Conservation (phyloP, 75 land plant genomes). For the Adiantum capillusveneris region DNA sequence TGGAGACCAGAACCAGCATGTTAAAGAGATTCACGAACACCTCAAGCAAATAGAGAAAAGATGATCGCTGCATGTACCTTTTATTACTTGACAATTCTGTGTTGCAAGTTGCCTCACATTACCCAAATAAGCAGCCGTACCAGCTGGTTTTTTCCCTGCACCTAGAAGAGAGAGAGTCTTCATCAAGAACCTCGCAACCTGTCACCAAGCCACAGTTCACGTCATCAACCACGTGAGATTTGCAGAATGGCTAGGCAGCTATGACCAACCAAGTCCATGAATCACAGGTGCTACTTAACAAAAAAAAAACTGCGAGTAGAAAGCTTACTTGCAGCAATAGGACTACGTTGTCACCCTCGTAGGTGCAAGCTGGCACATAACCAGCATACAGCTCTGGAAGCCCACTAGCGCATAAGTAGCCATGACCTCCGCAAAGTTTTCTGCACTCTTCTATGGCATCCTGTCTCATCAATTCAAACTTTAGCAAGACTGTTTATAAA, state of each 20-base stretch:
- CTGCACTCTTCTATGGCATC: constrained; percentile 49
- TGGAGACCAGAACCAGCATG: too few relatives aligned
- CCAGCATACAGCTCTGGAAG: constrained; percentile 49
- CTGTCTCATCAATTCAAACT: constrained; percentile 7
- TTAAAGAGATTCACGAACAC: too few relatives aligned
- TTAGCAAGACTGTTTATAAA: background rate
- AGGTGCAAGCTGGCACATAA: constrained; percentile 48
- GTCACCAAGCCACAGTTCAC: background rate
- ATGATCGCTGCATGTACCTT: too few relatives aligned
- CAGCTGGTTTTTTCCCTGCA: constrained; percentile 35
- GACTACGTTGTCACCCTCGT: constrained; percentile 46
- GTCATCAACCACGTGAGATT: too few relatives aligned
- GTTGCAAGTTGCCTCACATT: constrained; percentile 10
- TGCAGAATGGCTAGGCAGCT: background rate
- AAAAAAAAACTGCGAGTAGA: background rate
- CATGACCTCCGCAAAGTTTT: constrained; percentile 49
- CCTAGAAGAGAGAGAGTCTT: constrained; percentile 78
- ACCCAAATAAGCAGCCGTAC: constrained; percentile 44
- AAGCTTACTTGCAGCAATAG: constrained; percentile 33
- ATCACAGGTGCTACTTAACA: too few relatives aligned
- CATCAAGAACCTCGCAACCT: constrained; percentile 96
- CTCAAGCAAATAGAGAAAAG: too few relatives aligned
- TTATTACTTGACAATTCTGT: constrained; percentile 26
- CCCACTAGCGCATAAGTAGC: constrained; percentile 46
- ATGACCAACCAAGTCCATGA: background rate